Percentiles rank a stretch among this genome's conserved stretches.
Conservation (phyloP, 352 stramenopile genomes). For the Phytophthora pinifolia region DNA sequence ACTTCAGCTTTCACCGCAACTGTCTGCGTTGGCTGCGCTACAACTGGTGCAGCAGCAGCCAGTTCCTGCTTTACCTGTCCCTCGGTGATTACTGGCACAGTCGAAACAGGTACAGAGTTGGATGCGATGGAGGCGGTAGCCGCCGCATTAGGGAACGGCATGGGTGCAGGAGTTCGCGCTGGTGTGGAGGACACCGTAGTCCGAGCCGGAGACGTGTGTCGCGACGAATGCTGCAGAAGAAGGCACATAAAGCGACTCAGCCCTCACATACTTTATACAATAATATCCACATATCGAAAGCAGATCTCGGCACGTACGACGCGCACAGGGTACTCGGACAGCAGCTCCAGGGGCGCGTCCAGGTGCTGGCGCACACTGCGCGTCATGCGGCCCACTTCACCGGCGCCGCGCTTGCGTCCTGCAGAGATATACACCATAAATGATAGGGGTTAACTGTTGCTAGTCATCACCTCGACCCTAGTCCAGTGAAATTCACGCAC, state of each 20-base stretch:
- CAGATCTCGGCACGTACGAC: constrained; percentile 33
- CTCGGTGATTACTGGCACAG: not conserved
- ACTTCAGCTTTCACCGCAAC: constrained; percentile 19
- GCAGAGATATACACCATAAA: not conserved
- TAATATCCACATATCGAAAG: too few relatives aligned
- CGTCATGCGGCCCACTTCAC: constrained; percentile 72
- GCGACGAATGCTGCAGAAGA: constrained; percentile 20
- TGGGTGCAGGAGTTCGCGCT: constrained; percentile 14
- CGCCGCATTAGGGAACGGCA: constrained; percentile 12
- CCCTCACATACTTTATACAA: too few relatives aligned
- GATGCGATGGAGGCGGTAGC: constrained; percentile 1
- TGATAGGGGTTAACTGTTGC: not conserved
- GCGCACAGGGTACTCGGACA: constrained; percentile 55
- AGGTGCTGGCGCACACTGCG: constrained; percentile 78
- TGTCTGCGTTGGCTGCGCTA: constrained; percentile 2
- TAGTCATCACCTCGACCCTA: not conserved
- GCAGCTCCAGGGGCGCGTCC: constrained; percentile 67
- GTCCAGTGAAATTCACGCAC: constrained; percentile 17
- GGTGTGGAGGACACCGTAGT: constrained; percentile 8
- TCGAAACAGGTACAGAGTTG: not conserved
- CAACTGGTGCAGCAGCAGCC: not conserved
- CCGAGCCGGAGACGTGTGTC: constrained; percentile 28
- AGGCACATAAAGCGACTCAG: not conserved
- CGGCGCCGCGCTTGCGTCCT: constrained; percentile 63
- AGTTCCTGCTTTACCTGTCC: constrained; percentile 13